Evolutionary conservation across 2,329 filamentous ascomycete species (phyloP), one percentile per base, ranked within the genome.

Genomic region (Seiridium unicorne): DNA sequence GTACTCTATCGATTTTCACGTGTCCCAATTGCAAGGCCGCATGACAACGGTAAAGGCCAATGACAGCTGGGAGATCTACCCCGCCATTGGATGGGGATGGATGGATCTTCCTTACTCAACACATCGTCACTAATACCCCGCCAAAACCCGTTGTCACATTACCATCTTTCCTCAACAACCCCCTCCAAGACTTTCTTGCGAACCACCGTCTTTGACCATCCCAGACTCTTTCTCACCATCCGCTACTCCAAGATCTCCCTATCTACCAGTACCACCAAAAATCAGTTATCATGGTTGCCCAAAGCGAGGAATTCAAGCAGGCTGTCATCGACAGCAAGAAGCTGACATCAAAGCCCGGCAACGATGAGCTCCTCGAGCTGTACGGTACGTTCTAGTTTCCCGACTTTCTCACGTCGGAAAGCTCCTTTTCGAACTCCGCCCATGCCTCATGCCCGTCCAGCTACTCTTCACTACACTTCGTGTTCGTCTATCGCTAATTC

Each of bases 261-360:
- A 49, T 31, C 46, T 18, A 18, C 11, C 31, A 49, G 8, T 31
- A 4, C 49, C 34, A 40, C 10, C 11, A n/a, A 7, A 5, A 9
- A 34, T 49, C 55, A 55, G 58, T 63, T 65, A 69, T 61, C n/a
- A 70, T 70, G 68, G 64, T 65, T 57, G 62, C 62, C 7, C 64
- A 65, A 56, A 68, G 59, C 62, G 66, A 67, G 36, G 79, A 76
- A 61, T 88, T 87, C 78, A 68, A 84, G 65, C 79, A 77, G 73
- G 87, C 87, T 63, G 79, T 83, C 68, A 72, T 71, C 65, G 87
- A 90, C 76, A 86, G 84, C 77, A 86, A 85, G 77, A 88, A 89
- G 82, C 81, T 91, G 65, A 84, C 84, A 66, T 74, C 78, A 65
- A 89, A 88, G 83, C 88, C 88, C 57, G 73, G 66, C 71, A 84